phyloP scores from a whole-genome alignment of 169 alveolate genomes.

The Eimeria falciformis region DNA sequence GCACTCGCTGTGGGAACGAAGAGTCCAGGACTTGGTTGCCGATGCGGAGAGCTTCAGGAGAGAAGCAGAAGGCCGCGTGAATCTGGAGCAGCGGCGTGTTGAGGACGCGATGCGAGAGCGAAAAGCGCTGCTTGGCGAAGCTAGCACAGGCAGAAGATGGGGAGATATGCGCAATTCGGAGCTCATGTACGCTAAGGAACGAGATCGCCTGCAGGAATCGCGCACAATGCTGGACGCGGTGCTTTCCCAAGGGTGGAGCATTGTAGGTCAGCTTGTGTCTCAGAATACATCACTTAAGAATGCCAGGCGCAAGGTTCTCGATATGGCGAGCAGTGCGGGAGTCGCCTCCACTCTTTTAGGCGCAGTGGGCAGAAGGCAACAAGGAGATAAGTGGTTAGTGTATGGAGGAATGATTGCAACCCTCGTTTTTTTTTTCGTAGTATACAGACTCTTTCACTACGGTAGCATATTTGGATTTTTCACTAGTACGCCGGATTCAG shows the following conservation, averaged over 20 bases:
- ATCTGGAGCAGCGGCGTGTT: slow-evolving; percentile 63
- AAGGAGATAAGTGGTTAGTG: slow-evolving; percentile 63
- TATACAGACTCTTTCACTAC: slow-evolving; percentile 70
- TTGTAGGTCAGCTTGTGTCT: slow-evolving; percentile 66
- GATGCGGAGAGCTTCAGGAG: slow-evolving; percentile 72
- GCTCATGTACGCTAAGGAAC: slow-evolving; percentile 67
- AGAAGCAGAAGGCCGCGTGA: slow-evolving; percentile 72
- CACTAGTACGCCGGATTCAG: slow-evolving; percentile 26
- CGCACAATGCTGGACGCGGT: slow-evolving; percentile 70
- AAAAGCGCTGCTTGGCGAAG: slow-evolving; percentile 51
- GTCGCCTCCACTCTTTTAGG: slow-evolving; percentile 72
- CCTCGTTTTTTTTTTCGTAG: slow-evolving; percentile 73
- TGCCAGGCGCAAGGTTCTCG: slow-evolving; percentile 76
- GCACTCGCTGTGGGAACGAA: slow-evolving; percentile 50
- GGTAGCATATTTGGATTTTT: slow-evolving; percentile 51
- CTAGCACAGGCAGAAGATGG: slow-evolving; percentile 41
- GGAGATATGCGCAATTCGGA: slow-evolving; percentile 68
- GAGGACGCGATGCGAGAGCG: slow-evolving; percentile 68
- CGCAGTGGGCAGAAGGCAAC: slow-evolving; percentile 68
- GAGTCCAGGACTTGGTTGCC: slow-evolving; percentile 57
- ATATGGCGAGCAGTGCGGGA: slow-evolving; percentile 74
- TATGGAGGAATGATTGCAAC: slow-evolving; percentile 74
- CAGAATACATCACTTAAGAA: slow-evolving; percentile 66
- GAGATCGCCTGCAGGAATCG: slow-evolving; percentile 71
- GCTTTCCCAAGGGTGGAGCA: slow-evolving; percentile 69